Evolutionary conservation across 352 stramenopile genomes (phyloP).

Genomic region (Phytophthora boehmeriae): DNA sequence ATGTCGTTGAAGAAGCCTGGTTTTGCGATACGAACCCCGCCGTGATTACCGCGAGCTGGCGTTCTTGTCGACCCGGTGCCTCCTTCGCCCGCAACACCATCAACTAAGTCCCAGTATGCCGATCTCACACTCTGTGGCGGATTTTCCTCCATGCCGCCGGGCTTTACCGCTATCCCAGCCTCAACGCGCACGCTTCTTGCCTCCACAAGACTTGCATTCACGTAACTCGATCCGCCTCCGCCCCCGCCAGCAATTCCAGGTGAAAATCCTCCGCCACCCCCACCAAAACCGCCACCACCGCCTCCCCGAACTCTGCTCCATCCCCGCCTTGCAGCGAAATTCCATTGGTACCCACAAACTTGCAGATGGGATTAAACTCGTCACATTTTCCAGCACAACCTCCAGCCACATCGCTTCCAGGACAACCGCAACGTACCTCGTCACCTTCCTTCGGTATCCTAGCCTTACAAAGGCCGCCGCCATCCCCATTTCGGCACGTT

Average conservation of each 20-base stretch:
- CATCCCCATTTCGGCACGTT: constrained; percentile 66
- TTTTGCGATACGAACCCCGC: constrained; percentile 62
- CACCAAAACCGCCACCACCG: constrained; percentile 67
- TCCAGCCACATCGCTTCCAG: constrained; percentile 43
- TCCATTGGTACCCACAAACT: constrained; percentile 60
- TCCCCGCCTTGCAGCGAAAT: constrained; percentile 61
- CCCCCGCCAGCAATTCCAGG: constrained; percentile 74
- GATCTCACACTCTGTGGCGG: constrained; percentile 53
- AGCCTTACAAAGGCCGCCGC: constrained; percentile 39
- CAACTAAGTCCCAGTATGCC: constrained; percentile 65
- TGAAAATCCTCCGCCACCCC: constrained; percentile 68
- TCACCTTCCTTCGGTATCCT: constrained; percentile 37
- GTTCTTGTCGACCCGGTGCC: constrained; percentile 38
- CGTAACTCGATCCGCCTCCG: constrained; percentile 66
- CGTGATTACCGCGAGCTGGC: constrained; percentile 58
- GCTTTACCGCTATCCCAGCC: constrained; percentile 33
- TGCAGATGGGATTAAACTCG: constrained; percentile 63
- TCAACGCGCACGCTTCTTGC: constrained; percentile 54
- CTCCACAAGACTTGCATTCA: constrained; percentile 50
- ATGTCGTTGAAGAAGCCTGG: constrained; percentile 80
- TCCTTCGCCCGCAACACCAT: constrained; percentile 63
- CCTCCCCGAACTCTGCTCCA: constrained; percentile 79
- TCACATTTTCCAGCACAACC: constrained; percentile 61
- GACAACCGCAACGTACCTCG: constrained; percentile 57
- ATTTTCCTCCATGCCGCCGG: constrained; percentile 58